These are phyloP conservation scores for Diospyros kaki DNA, from an alignment of 148 eudicot species.

Conservation along the genomic window DNA sequence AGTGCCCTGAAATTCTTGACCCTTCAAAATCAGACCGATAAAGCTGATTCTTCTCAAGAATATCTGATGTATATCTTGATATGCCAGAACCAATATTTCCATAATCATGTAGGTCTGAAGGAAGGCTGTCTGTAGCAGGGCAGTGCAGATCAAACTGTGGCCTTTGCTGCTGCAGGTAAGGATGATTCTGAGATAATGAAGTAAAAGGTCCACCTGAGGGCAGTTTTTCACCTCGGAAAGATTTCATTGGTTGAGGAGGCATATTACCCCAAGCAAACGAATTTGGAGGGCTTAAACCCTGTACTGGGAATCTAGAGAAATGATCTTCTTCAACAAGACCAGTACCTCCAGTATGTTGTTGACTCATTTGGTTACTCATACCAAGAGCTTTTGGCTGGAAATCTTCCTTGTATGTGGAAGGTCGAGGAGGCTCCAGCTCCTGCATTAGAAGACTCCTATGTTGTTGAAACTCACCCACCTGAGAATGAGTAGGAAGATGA, in stretches of 20 bases:
- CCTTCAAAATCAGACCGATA: slow-evolving; percentile 39
- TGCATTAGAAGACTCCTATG: slow-evolving; percentile 25
- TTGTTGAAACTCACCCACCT: slow-evolving; percentile 37
- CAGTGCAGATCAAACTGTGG: slow-evolving; percentile 33
- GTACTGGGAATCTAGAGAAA: slow-evolving; percentile 29
- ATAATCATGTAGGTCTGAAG: slow-evolving; percentile 30
- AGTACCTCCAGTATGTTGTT: slow-evolving; percentile 30
- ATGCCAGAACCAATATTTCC: slow-evolving; percentile 22
- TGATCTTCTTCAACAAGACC: slow-evolving; percentile 30
- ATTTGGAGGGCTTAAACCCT: slow-evolving; percentile 26
- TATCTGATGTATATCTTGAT: slow-evolving; percentile 34
- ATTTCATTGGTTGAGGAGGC: slow-evolving; percentile 17
- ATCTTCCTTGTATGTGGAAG: slow-evolving; percentile 17
- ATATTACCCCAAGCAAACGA: slow-evolving; percentile 29
- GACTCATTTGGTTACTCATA: slow-evolving; percentile 31
- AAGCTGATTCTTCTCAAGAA: slow-evolving; percentile 36
- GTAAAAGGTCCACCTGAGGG: slow-evolving; percentile 14
- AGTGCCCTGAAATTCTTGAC: slow-evolving; percentile 55
- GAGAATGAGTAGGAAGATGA: slow-evolving; percentile 34
- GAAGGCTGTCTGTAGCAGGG: slow-evolving; percentile 24
- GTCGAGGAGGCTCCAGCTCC: slow-evolving; percentile 24
- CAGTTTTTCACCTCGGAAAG: slow-evolving; percentile 21
- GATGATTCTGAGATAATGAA: slow-evolving; percentile 26
- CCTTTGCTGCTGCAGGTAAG: slow-evolving; percentile 30
- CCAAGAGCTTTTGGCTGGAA: slow-evolving; percentile 18